Conservation (phyloP, 768 basidiomycete species). For the Saitozyma podzolica region DNA sequence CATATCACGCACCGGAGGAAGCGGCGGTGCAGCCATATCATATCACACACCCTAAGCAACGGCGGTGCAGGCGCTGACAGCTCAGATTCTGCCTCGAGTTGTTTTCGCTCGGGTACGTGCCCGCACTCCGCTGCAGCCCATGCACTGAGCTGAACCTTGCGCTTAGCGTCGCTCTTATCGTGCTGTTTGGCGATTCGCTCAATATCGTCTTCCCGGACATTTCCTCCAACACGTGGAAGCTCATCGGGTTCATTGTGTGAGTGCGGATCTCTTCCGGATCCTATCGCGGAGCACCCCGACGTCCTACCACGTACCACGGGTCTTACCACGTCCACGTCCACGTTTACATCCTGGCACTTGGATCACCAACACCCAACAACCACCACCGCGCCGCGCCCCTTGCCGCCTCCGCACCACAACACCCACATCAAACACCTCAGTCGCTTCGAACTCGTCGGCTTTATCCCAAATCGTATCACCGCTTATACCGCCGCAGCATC, state of each 20-base stretch:
- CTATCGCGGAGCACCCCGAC: neutral
- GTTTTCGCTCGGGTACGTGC: conserved; percentile 66
- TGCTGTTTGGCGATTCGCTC: conserved; percentile 83
- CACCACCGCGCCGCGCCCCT: no score
- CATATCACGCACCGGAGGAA: conserved; percentile 59
- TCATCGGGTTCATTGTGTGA: conserved; percentile 71
- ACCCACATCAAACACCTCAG: no score
- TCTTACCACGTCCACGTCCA: no score
- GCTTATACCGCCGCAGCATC: conserved; percentile 58
- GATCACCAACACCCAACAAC: no score
- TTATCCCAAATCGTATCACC: neutral
- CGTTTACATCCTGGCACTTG: no score
- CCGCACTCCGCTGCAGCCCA: neutral
- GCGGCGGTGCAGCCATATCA: neutral
- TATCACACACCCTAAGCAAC: conserved; percentile 58
- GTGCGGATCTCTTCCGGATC: neutral
- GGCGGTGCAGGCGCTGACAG: conserved; percentile 3
- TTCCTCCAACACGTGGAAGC: conserved; percentile 71
- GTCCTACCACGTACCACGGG: no score
- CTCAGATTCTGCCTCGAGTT: conserved; percentile 79
- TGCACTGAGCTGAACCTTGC: no score
- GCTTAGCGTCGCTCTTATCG: conserved; percentile 70
- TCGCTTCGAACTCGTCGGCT: no score
- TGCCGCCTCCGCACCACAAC: no score
- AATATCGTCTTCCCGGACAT: conserved; percentile 69